Evolutionary conservation across 2,329 filamentous ascomycete genomes (phyloP).

Genomic region (Fusarium verticillioides): DNA sequence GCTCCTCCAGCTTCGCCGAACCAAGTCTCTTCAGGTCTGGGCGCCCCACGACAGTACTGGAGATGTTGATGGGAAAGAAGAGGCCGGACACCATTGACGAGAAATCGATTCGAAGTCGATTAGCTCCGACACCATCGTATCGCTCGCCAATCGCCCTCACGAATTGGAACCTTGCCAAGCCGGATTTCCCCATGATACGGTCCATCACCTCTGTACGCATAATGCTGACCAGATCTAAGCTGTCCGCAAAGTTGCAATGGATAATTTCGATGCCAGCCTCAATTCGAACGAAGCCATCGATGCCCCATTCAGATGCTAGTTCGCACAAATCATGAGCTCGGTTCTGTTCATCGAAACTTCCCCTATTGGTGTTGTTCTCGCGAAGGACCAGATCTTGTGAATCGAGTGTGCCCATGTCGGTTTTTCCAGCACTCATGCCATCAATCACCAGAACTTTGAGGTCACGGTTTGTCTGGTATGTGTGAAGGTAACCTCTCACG

Average conservation of each 20-base stretch:
- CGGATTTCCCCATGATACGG: conserved; percentile 24
- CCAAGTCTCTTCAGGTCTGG: conserved; percentile 50
- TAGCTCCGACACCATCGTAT: conserved; percentile 58
- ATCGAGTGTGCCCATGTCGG: conserved; percentile 72
- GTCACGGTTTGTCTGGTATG: conserved; percentile 67
- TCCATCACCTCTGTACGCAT: conserved; percentile 40
- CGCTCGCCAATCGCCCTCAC: conserved; percentile 55
- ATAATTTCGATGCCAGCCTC: conserved; percentile 79
- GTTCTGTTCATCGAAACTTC: conserved; percentile 54
- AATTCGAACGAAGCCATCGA: conserved; percentile 75
- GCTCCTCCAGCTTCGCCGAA: conserved; percentile 44
- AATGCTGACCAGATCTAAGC: conserved; percentile 52
- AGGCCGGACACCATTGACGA: conserved; percentile 63
- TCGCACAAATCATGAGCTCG: conserved; percentile 68
- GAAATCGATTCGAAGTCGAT: conserved; percentile 58
- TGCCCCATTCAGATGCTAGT: conserved; percentile 62
- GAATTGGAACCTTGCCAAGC: conserved; percentile 53
- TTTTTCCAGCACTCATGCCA: conserved; percentile 76
- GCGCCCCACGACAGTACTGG: conserved; percentile 51
- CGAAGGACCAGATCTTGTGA: conserved; percentile 72
- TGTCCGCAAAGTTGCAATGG: conserved; percentile 68
- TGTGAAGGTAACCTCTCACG: conserved; percentile 71
- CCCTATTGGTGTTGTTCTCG: conserved; percentile 45
- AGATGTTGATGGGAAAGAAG: conserved; percentile 63
- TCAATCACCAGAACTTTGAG: conserved; percentile 75